Evolutionary conservation across 176 grass and related monocot species (phyloP).

Genomic region (Bothriochloa decipiens): DNA sequence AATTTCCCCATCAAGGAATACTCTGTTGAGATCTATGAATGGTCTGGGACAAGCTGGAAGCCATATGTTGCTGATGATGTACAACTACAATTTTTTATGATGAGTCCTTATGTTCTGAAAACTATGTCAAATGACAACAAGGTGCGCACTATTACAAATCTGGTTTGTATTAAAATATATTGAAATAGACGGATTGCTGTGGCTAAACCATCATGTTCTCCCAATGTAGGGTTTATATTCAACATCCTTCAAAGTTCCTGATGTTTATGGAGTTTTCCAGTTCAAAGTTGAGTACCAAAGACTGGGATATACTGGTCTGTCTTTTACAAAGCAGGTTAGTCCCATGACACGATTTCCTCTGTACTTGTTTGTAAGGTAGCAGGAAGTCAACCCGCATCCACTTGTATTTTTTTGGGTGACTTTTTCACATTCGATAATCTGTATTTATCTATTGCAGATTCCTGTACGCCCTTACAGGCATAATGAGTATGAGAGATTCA

Average conservation of each 20-base stretch:
- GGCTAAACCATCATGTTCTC: slow-evolving; percentile 31
- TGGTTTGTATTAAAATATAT: slow-evolving; percentile 27
- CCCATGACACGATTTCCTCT: slow-evolving; percentile 9
- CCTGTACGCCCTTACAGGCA: slow-evolving; percentile 89
- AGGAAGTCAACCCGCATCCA: neutral
- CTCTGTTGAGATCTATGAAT: slow-evolving; percentile 97
- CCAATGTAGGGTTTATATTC: slow-evolving; percentile 72
- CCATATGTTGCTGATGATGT: slow-evolving; percentile 97
- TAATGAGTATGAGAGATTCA: slow-evolving; percentile 98
- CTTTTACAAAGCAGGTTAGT: slow-evolving; percentile 91
- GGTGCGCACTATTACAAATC: slow-evolving; percentile 33
- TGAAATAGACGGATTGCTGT: slow-evolving; percentile 34
- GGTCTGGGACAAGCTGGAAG: slow-evolving; percentile 96
- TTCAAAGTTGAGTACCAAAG: slow-evolving; percentile 95
- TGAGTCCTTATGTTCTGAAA: slow-evolving; percentile 98
- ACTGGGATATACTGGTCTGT: slow-evolving; percentile 89
- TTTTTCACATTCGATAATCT: slow-evolving; percentile 21
- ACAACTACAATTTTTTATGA: slow-evolving; percentile 99
- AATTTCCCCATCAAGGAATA: slow-evolving; percentile 72
- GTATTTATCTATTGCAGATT: slow-evolving; percentile 68
- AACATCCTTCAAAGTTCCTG: slow-evolving; percentile 95
- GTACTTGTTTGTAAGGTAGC: neutral
- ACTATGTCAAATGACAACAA: slow-evolving; percentile 76
- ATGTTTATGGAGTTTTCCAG: slow-evolving; percentile 99
- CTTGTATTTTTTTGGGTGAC: neutral